phyloP scores from a whole-genome alignment of 345 rosid species.

The Syzygium aromaticum region DNA sequence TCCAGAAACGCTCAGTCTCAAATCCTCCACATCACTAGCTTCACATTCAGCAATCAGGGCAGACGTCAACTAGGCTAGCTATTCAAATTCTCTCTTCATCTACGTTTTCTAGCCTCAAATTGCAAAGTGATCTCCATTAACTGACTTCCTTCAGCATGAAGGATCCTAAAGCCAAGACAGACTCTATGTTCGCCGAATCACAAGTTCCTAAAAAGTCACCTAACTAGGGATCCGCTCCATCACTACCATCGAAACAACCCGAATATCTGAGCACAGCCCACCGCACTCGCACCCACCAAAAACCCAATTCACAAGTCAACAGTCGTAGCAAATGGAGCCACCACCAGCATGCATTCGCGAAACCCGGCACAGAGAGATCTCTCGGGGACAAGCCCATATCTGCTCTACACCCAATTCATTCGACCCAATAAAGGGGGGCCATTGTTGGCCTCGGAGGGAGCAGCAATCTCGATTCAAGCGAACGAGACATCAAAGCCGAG shows the following conservation, averaged over 20 bases:
- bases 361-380: background rate
- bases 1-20: background rate
- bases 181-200: background rate
- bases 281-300: background rate
- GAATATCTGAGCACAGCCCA: background rate
- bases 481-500: background rate
- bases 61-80: background rate
- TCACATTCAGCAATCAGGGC: background rate
- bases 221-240: background rate
- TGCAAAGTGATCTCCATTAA: background rate
- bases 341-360: background rate
- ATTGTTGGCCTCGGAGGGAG: background rate
- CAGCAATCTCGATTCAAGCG: background rate
- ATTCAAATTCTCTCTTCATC: background rate
- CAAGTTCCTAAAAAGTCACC: background rate
- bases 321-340: background rate
- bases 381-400: background rate
- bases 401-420: background rate
- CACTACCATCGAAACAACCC: background rate
- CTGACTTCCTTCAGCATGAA: background rate
- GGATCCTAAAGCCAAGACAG: background rate
- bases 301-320: background rate
- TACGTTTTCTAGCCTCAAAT: background rate
- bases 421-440: background rate
- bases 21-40: background rate